Conservation (phyloP, 116 monocot species). For the Iris pallida region DNA sequence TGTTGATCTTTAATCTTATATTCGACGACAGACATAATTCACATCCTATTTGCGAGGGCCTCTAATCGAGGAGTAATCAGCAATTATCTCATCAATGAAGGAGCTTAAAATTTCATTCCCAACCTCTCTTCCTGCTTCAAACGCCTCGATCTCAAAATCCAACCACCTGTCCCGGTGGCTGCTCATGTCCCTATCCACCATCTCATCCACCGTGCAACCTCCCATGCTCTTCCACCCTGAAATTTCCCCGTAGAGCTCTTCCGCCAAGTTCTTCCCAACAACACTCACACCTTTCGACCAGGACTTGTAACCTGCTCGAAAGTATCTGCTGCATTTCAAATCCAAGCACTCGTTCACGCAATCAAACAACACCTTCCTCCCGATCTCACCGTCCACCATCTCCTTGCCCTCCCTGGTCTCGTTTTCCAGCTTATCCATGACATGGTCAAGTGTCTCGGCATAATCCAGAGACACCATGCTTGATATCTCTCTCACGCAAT, state of each 20-base stretch:
- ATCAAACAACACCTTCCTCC: constrained; percentile 67
- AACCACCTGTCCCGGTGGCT: constrained; percentile 58
- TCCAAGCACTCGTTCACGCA: constrained; percentile 62
- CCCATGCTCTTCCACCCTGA: constrained; percentile 53
- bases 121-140: constrained; percentile 49
- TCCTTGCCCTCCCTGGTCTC: constrained; percentile 13
- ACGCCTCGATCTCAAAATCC: constrained; percentile 62
- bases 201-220: constrained; percentile 74
- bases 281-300: constrained; percentile 52
- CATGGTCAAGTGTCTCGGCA: constrained; percentile 25
- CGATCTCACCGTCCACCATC: constrained; percentile 17
- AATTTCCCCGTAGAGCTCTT: constrained; percentile 55
- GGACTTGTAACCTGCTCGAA: constrained; percentile 39
- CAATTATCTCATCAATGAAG: constrained; percentile 66
- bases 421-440: constrained; percentile 49
- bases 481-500: constrained; percentile 42
- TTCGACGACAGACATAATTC: no score
- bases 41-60: no score
- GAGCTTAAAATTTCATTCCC: constrained; percentile 28
- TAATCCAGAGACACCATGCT: neutral
- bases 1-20: no score
- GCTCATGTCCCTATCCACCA: constrained; percentile 84
- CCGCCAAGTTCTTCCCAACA: constrained; percentile 18
- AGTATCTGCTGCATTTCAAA: constrained; percentile 37
- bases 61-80: constrained; percentile 23